phyloP scores from a whole-genome alignment of 495 filamentous ascomycete species.

The Choiromyces venosus region DNA sequence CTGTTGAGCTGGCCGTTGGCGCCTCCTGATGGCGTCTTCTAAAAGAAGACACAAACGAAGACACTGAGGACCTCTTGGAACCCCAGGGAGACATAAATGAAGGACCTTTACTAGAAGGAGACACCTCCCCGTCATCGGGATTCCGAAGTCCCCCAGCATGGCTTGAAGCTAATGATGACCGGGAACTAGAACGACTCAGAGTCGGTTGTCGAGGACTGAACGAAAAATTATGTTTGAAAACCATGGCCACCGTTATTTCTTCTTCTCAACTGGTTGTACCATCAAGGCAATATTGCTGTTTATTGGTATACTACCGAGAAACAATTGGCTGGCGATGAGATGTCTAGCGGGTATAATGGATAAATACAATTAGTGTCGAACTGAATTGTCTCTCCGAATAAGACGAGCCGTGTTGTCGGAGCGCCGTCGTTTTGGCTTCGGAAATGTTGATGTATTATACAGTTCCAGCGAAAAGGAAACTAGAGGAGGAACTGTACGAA shows the following conservation, averaged over 20 bases:
- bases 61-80: constrained; percentile 32
- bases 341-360: constrained; percentile 5
- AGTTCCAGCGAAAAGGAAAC: constrained; percentile 7
- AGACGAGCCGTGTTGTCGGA: not conserved
- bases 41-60: constrained; percentile 26
- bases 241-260: constrained; percentile 24
- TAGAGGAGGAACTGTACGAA: constrained; percentile 1
- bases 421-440: constrained; percentile 19
- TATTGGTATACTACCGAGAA: constrained; percentile 5
- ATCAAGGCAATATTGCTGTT: constrained; percentile 4
- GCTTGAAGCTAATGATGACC: constrained; percentile 30
- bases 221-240: constrained; percentile 35
- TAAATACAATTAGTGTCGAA: constrained; percentile 4
- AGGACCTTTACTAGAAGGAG: constrained; percentile 29
- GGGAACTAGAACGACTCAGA: constrained; percentile 18
- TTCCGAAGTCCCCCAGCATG: constrained; percentile 14
- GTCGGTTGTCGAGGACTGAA: constrained; percentile 27
- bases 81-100: constrained; percentile 32
- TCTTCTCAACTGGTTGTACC: constrained; percentile 25
- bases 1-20: constrained; percentile 10
- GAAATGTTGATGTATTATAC: not conserved
- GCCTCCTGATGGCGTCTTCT: constrained; percentile 13
- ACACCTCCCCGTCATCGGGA: constrained; percentile 24
- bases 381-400: constrained; percentile 4
- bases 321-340: not conserved